Conservation (phyloP, 495 filamentous ascomycete genomes). For the Pseudoneurospora amorphoporcata region DNA sequence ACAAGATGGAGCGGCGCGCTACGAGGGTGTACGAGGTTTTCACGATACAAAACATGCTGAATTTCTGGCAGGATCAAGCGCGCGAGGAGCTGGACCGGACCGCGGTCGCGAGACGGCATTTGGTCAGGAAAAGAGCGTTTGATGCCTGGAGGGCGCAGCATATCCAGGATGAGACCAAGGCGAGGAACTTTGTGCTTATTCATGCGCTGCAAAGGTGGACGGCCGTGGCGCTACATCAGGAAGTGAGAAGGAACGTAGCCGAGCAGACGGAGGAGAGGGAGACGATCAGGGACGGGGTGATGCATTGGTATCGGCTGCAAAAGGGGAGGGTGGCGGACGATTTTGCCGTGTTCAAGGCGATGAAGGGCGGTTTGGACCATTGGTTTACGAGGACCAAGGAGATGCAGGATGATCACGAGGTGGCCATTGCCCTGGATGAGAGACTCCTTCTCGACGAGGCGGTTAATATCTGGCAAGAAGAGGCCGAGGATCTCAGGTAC, state of each 20-base stretch:
- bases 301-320: not conserved
- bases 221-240: constrained; percentile 15
- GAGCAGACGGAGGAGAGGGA: constrained; percentile 8
- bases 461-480: constrained; percentile 22
- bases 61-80: constrained; percentile 14
- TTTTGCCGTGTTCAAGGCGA: not conserved
- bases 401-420: constrained; percentile 5
- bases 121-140: constrained; percentile 65
- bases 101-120: constrained; percentile 52
- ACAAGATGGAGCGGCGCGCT: constrained; percentile 21
- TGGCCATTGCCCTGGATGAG: constrained; percentile 17
- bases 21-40: constrained; percentile 19
- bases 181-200: constrained; percentile 50
- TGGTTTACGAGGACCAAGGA: constrained; percentile 13
- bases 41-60: constrained; percentile 13
- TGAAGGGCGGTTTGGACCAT: not conserved
- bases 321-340: constrained; percentile 18
- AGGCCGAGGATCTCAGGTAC: constrained; percentile 13
- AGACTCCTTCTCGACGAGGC: constrained; percentile 20
- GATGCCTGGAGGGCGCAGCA: constrained; percentile 69
- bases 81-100: constrained; percentile 34
- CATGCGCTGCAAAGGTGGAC: constrained; percentile 27
- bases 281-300: constrained; percentile 7
- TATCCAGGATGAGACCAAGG: constrained; percentile 61
- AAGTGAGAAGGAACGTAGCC: constrained; percentile 18